A percentile compares a stretch with the other conserved stretches of the same genome.
These are phyloP conservation scores for Penicillium frequentans DNA, from an alignment of 2,329 filamentous ascomycete genomes.

Conservation along the genomic window DNA sequence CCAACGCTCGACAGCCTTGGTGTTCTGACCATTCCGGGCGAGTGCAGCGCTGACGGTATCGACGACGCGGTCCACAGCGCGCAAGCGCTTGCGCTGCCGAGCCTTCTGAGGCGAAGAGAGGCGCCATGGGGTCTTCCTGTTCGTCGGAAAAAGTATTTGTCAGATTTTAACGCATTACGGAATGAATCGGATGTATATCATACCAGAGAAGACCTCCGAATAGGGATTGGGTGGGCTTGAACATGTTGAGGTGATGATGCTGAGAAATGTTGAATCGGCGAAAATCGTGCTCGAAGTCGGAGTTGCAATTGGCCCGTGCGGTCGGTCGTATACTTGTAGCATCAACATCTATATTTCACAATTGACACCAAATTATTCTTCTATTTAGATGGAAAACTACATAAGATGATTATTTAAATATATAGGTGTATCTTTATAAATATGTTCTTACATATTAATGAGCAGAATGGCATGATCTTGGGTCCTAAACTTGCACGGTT, in stretches of 20 bases:
- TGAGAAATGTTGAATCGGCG: conserved; percentile 10
- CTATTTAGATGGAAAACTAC: background rate
- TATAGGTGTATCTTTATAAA: background rate
- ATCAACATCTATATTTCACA: background rate
- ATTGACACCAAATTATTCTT: background rate
- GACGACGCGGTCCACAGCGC: conserved; percentile 84
- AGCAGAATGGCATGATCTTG: background rate
- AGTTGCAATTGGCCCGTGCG: conserved; percentile 24
- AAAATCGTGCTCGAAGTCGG: conserved; percentile 26
- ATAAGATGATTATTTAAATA: background rate
- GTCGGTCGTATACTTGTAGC: background rate
- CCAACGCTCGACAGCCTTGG: conserved; percentile 82
- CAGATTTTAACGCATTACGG: conserved; percentile 4
- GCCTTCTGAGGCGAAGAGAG: conserved; percentile 89
- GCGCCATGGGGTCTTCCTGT: conserved; percentile 94
- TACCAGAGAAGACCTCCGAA: conserved; percentile 83
- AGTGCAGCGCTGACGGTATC: conserved; percentile 78
- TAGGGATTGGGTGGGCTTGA: conserved; percentile 75
- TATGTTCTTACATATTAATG: background rate
- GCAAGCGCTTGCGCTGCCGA: conserved; percentile 78
- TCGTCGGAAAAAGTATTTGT: conserved; percentile 22
- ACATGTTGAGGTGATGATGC: conserved; percentile 53
- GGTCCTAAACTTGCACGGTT: background rate
- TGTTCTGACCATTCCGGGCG: conserved; percentile 65
- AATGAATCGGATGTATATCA: background rate